Evolutionary conservation across 2,329 filamentous ascomycete species (phyloP), one percentile per base, ranked within the genome.

Genomic region (Clathrospora elynae): DNA sequence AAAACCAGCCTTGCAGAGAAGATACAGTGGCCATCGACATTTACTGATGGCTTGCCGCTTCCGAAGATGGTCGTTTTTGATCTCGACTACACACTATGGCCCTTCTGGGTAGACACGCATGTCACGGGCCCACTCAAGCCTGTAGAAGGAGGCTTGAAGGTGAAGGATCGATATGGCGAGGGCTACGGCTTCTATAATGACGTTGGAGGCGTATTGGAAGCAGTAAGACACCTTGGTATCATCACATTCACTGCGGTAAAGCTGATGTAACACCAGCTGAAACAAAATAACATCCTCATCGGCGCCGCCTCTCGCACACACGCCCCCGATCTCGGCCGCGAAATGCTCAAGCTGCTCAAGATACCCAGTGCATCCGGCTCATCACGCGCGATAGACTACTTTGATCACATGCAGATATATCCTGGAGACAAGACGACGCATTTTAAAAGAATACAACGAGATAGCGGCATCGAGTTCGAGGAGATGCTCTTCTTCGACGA

Each of bases 401-500:
- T 83, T 53, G 77, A 81, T 41, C 73, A 78, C 50, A 51, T 81
- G 22, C 79, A 85, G 59, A 84, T 85, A 35, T 85, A 81, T 59
- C 90, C 91, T 0, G 83, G 84, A 1, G 86, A 77, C 64, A 97
- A 97, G 78, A 85, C 86, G n/a, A 81, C 82, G 50, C 92, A 97
- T 71, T 95, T 97, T 60, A 78, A 85, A 61, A 76, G 80, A 4
- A 75, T 97, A 56, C 81, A 86, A 7, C 81, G 85, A 66, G 78
- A 82, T 42, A 90, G 86, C 10, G 84, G 83, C 1, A 70, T 96
- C 2, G 73, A 75, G 5, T 95, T 83, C 62, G 80, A 86, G 52
- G 89, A 96, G 33, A 95, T 97, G 86, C 68, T 97, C 22, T 97
- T 97, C 70, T 97, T 97, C 56, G 92, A 97, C 59, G 92, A 97